Evolutionary conservation across 108 stramenopile genomes (phyloP).

Genomic region (Halocafeteria seosinensis): DNA sequence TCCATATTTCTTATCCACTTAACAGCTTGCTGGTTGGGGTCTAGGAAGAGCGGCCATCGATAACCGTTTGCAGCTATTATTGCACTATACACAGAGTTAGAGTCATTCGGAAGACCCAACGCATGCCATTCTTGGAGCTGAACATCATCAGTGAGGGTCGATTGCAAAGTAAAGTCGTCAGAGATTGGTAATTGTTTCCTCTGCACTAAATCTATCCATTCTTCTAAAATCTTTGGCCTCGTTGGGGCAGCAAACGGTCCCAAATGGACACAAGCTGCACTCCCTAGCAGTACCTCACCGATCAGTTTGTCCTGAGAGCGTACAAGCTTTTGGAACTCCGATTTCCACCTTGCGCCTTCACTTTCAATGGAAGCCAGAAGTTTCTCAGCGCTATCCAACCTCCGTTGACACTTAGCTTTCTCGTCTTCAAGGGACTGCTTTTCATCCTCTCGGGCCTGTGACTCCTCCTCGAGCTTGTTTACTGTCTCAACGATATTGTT

Average conservation of each 20-base stretch:
- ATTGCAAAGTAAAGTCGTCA: conserved; percentile 12
- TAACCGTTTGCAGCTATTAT: neutral
- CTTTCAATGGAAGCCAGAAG: conserved; percentile 12
- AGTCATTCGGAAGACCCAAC: conserved; percentile 17
- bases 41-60: conserved; percentile 29
- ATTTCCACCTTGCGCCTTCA: conserved; percentile 18
- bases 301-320: conserved; percentile 14
- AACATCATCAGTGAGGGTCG: conserved; percentile 1
- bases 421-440: conserved; percentile 5
- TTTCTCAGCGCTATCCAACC: conserved; percentile 14
- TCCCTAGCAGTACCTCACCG: conserved; percentile 18
- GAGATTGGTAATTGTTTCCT: conserved; percentile 14
- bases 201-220: conserved; percentile 10
- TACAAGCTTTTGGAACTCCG: neutral
- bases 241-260: conserved; percentile 15
- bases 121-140: conserved; percentile 14
- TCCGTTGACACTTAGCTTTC: neutral
- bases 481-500: conserved; percentile 21
- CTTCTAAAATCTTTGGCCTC: conserved; percentile 2
- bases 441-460: conserved; percentile 1
- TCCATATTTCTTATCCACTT: conserved; percentile 20
- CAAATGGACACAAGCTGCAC: conserved; percentile 12
- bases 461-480: conserved; percentile 13
- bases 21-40: conserved; percentile 29
- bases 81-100: conserved; percentile 4